Percentiles rank a stretch among this genome's conserved stretches.
Evolutionary conservation across 805 yeast genomes (phyloP).

Genomic region (Kregervanrija delftensis): DNA sequence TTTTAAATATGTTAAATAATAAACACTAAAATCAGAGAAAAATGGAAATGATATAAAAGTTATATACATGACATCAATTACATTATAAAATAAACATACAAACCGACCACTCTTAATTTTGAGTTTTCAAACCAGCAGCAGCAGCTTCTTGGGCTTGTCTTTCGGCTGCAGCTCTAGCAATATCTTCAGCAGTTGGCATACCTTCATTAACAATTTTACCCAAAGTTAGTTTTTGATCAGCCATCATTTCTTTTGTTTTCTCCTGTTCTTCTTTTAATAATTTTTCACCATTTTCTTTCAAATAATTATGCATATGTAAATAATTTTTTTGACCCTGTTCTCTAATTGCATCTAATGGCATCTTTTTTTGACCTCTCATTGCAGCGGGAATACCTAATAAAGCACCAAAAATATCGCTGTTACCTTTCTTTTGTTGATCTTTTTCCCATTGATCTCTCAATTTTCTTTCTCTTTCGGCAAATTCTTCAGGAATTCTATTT

Average conservation of each 20-base stretch:
- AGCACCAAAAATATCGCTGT: conserved; percentile 17
- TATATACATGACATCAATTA: background rate
- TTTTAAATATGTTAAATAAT: too few species aligned
- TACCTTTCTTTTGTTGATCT: conserved; percentile 34
- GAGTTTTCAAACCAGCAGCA: background rate
- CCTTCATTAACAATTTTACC: conserved; percentile 83
- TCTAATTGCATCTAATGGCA: conserved; percentile 84
- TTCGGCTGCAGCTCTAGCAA: conserved; percentile 30
- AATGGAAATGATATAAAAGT: too few species aligned
- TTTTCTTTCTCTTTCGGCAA: conserved; percentile 65
- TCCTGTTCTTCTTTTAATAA: conserved; percentile 79
- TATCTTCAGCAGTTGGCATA: conserved; percentile 67
- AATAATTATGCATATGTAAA: conserved; percentile 62
- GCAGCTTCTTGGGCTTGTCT: background rate
- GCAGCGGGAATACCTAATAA: conserved; percentile 57
- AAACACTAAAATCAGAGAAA: too few species aligned
- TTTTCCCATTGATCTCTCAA: conserved; percentile 66
- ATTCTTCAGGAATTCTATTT: conserved; percentile 67
- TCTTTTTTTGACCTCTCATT: conserved; percentile 39
- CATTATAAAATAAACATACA: background rate
- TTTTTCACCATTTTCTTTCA: conserved; percentile 53
- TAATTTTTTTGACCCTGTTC: conserved; percentile 91
- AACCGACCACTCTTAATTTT: background rate
- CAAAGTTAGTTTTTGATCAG: conserved; percentile 75
- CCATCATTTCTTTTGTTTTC: conserved; percentile 73